These are phyloP conservation scores for Dactylis glomerata DNA, from an alignment of 176 grass and related monocot genomes.

Conservation along the genomic window DNA sequence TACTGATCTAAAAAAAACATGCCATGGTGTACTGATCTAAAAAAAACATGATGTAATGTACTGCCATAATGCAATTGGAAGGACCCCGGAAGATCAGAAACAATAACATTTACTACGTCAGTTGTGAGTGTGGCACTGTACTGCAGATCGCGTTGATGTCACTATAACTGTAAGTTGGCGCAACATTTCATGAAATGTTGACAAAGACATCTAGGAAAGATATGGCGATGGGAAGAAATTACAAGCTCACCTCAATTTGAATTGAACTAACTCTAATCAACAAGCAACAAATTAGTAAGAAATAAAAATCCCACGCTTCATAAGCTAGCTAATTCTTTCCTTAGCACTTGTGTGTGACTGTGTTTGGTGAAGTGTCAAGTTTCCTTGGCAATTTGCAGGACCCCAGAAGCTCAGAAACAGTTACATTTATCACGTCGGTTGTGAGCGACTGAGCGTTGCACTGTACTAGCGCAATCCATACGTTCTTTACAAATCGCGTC, in stretches of 20 bases:
- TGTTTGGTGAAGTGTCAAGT: neutral
- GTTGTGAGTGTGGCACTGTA: neutral
- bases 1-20: no score
- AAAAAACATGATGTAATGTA: no score
- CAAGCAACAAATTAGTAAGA: neutral
- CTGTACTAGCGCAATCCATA: neutral
- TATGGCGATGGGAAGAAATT: neutral
- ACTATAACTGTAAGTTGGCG: neutral
- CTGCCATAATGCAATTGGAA: neutral
- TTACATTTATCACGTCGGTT: neutral
- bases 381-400: neutral
- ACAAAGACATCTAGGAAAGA: neutral
- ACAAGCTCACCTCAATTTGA: constrained; percentile 33
- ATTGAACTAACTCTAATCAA: no score
- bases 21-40: no score
- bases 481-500: neutral
- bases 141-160: neutral
- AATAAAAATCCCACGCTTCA: neutral
- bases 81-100: neutral
- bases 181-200: neutral
- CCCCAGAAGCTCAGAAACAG: neutral
- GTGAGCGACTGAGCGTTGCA: neutral
- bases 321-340: neutral
- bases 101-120: neutral
- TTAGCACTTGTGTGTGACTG: neutral